Evolutionary conservation across 345 rosid species (phyloP).

Genomic region (Draba incana): DNA sequence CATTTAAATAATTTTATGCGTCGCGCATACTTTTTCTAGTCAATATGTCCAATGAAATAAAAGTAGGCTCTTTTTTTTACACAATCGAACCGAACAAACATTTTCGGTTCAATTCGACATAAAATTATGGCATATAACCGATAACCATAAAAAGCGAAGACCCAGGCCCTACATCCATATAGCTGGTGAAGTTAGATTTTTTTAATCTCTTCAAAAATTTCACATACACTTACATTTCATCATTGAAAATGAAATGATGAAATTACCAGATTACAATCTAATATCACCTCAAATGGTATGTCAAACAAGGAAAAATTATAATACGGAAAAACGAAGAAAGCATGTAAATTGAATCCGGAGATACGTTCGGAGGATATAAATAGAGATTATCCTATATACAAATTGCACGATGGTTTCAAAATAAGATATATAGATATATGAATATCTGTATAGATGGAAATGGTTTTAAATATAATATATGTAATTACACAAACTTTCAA

Average conservation of each 20-base stretch:
- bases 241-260: neutral
- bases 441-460: constrained; percentile 21
- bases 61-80: too few relatives aligned
- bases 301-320: neutral
- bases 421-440: constrained; percentile 10
- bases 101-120: too few relatives aligned
- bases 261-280: neutral
- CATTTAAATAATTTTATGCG: too few relatives aligned
- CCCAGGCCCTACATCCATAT: too few relatives aligned
- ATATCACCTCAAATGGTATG: neutral
- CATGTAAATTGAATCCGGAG: neutral
- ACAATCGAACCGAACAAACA: too few relatives aligned
- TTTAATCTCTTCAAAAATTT: neutral
- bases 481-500: constrained; percentile 26
- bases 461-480: neutral
- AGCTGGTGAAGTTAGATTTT: neutral
- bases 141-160: too few relatives aligned
- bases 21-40: too few relatives aligned
- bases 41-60: too few relatives aligned
- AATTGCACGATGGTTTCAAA: neutral
- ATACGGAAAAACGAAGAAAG: neutral
- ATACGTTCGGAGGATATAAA: neutral
- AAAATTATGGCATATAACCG: too few relatives aligned
- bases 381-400: constrained; percentile 15
- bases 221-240: neutral